Evolutionary conservation across 345 rosid species (phyloP), one percentile per base, ranked within the genome.

Genomic region (Lumnitzera racemosa): DNA sequence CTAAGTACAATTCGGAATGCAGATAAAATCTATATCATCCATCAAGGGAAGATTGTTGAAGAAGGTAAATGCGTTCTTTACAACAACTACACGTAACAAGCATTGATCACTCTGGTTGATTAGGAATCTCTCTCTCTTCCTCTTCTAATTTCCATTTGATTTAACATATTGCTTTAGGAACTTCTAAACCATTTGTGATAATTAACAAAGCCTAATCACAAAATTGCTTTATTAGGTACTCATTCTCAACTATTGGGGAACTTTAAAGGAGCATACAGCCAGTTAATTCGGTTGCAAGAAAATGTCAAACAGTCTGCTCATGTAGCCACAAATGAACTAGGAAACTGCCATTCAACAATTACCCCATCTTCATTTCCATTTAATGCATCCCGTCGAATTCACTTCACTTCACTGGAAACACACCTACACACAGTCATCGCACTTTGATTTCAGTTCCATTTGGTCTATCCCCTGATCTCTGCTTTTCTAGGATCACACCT

Each of bases 181-280:
- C 20, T 20, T 20, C 20, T 20, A 20, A 20, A 20, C 20, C 20
- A 20, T 20, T 20, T 20, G 20, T 20, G 20, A 20, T 20, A 20
- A 20, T 20, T 20, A 20, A 20, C 20, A 20, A 20, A 20, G 20
- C 20, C 11, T 7, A 1, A 36, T 36, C 43, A 36, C 43, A 36
- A 20, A 20, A 36, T 1, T 36, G 43, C 43, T 36, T 36, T 36
- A 36, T 51, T 70, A 83, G 89, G 95, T 15, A 73, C 87, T 20
- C 98, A 91, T 67, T 68, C 76, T 4, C 83, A 85, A 63, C 80
- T 89, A 47, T 54, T 85, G 16, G n/a, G 48, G 70, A 90, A 91
- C 72, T 84, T 89, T 4, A 82, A 81, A 12, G 90, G 98, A 68
- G 92, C 96, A 8, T 89, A 86, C 67, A 79, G 96, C 59, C 95